Evolutionary conservation across 1,284 basidiomycete species (phyloP).

Genomic region (Grifola frondosa): DNA sequence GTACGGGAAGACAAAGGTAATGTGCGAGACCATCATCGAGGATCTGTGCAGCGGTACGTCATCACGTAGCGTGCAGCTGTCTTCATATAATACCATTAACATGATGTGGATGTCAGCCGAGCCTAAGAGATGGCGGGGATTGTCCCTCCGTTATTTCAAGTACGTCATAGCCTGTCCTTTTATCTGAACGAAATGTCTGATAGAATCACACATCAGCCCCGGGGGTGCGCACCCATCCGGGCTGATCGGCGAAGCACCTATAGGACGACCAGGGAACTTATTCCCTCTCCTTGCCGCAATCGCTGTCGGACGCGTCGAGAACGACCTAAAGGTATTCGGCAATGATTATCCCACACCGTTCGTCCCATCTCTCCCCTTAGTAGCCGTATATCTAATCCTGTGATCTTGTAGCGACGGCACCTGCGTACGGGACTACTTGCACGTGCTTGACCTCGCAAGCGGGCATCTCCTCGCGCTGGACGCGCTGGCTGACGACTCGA

Average conservation of each 20-base stretch:
- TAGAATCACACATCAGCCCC: slow-evolving; percentile 56
- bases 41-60: slow-evolving; percentile 81
- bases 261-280: slow-evolving; percentile 93
- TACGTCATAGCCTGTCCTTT: slow-evolving; percentile 38
- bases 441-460: slow-evolving; percentile 92
- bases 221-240: slow-evolving; percentile 97
- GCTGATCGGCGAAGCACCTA: slow-evolving; percentile 93
- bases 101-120: slow-evolving; percentile 49
- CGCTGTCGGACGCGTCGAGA: slow-evolving; percentile 87
- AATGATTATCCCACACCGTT: slow-evolving; percentile 96
- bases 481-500: slow-evolving; percentile 70
- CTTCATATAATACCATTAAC: slow-evolving; percentile 4
- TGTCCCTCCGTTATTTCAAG: slow-evolving; percentile 97
- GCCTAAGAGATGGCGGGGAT: slow-evolving; percentile 71
- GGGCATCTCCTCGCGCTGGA: slow-evolving; percentile 94
- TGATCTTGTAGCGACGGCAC: slow-evolving; percentile 78
- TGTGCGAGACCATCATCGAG: slow-evolving; percentile 89
- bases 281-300: slow-evolving; percentile 95
- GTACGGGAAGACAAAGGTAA: slow-evolving; percentile 95
- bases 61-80: neutral
- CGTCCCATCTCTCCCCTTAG: slow-evolving; percentile 30
- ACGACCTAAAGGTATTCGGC: slow-evolving; percentile 90
- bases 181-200: neutral
- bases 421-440: slow-evolving; percentile 97
- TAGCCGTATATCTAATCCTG: neutral